A percentile compares a stretch with the other conserved stretches of the same genome.
phyloP scores from a whole-genome alignment of 257 asterid species.

The Solanum gandarillasii region DNA sequence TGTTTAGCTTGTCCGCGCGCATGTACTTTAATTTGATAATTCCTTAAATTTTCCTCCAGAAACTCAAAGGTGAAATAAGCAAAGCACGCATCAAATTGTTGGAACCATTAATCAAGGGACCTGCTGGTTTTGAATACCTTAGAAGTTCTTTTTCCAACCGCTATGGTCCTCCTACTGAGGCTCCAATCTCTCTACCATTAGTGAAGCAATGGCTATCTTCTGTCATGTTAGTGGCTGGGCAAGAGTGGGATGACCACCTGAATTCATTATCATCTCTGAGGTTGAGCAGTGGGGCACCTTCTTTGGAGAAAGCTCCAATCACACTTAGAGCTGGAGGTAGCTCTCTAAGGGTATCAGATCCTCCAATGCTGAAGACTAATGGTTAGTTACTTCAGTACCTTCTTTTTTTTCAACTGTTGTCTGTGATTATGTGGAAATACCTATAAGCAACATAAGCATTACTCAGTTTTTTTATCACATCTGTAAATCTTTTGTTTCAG shows the following conservation, averaged over 20 bases:
- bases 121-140: constrained; percentile 16
- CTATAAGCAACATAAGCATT: neutral
- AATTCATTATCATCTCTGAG: constrained; percentile 8
- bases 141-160: constrained; percentile 9
- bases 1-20: neutral
- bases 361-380: neutral
- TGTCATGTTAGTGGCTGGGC: constrained; percentile 3
- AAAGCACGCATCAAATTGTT: constrained; percentile 7
- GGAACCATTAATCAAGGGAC: constrained; percentile 15
- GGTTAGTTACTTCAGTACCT: neutral
- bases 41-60: neutral
- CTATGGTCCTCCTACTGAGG: constrained; percentile 12
- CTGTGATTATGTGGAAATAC: neutral
- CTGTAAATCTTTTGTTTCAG: neutral
- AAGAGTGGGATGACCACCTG: constrained; percentile 13
- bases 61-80: constrained; percentile 8
- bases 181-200: constrained; percentile 5
- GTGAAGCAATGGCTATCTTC: constrained; percentile 12
- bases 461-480: neutral
- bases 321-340: constrained; percentile 12
- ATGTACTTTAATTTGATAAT: neutral
- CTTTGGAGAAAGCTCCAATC: neutral
- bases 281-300: neutral
- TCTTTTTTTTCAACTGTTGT: neutral
- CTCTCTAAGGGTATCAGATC: neutral